A percentile compares a stretch with the other conserved stretches of the same genome.
Conservation (phyloP, 2,329 filamentous ascomycete species). For the Cladobotryum mycophilum region DNA sequence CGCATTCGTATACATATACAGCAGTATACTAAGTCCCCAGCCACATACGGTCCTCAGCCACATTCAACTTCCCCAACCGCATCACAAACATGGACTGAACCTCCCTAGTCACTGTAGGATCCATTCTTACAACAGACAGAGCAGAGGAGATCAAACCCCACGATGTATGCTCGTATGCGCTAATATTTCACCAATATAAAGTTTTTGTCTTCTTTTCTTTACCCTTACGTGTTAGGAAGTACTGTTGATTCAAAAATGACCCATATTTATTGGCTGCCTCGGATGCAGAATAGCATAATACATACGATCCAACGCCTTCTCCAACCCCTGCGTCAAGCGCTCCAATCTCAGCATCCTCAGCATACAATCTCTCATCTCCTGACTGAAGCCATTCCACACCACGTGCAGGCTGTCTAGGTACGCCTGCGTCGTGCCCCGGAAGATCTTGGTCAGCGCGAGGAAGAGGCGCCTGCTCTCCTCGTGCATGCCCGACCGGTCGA, state of each 20-base stretch:
- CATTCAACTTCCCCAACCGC: too few relatives aligned
- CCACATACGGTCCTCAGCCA: too few relatives aligned
- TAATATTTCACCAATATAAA: too few relatives aligned
- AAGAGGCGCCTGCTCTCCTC: constrained; percentile 15
- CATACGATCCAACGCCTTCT: constrained; percentile 17
- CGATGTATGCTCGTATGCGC: too few relatives aligned
- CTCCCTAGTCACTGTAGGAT: too few relatives aligned
- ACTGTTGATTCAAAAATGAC: background rate
- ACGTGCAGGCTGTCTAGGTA: constrained; percentile 13
- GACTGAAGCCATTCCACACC: constrained; percentile 19
- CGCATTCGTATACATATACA: too few relatives aligned
- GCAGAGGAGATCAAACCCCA: too few relatives aligned
- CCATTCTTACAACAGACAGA: too few relatives aligned
- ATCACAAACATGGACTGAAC: too few relatives aligned
- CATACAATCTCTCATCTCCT: constrained; percentile 15
- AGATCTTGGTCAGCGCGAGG: constrained; percentile 19
- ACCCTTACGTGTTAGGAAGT: too few relatives aligned
- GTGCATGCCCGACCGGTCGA: constrained; percentile 3
- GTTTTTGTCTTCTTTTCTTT: too few relatives aligned
- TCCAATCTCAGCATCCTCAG: constrained; percentile 14
- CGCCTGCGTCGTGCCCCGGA: constrained; percentile 9
- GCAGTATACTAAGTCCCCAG: too few relatives aligned
- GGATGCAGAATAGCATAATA: constrained; percentile 15
- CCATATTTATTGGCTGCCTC: background rate
- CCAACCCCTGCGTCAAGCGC: constrained; percentile 8